These are phyloP conservation scores for Gonium pectorale DNA, from an alignment of 139 green algal genomes.

Conservation along the genomic window DNA sequence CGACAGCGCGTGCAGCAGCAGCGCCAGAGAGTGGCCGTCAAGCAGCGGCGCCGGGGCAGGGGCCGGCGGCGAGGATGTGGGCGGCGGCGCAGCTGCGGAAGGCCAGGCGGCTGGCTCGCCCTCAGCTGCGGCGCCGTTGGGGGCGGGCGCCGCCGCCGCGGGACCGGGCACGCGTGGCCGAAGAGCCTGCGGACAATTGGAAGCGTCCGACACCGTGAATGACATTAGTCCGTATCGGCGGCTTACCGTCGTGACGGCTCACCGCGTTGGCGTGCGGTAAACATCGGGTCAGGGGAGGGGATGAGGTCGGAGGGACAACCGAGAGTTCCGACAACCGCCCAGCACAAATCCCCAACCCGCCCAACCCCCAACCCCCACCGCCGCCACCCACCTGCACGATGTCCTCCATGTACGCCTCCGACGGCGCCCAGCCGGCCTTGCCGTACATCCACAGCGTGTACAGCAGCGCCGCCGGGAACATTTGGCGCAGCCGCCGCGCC, in stretches of 20 bases:
- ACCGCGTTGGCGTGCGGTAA: too few relatives aligned
- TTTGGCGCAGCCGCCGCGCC: not conserved
- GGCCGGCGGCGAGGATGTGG: not conserved
- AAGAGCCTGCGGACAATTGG: too few relatives aligned
- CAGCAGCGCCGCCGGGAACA: not conserved
- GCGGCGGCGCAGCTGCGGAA: not conserved
- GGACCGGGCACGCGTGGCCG: too few relatives aligned
- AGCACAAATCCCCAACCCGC: not conserved
- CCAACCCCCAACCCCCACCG: not conserved
- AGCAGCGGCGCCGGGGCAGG: not conserved
- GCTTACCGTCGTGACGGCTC: too few relatives aligned
- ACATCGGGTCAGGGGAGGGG: too few relatives aligned
- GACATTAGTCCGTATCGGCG: too few relatives aligned
- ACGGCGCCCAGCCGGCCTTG: slow-evolving; percentile 23
- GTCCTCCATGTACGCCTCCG: not conserved
- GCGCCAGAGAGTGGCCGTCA: slow-evolving; percentile 1
- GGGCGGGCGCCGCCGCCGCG: too few relatives aligned
- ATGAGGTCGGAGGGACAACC: too few relatives aligned
- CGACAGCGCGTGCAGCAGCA: slow-evolving; percentile 18
- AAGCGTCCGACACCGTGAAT: too few relatives aligned
- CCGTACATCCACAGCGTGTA: slow-evolving; percentile 22
- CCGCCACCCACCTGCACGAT: not conserved
- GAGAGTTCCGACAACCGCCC: too few relatives aligned
- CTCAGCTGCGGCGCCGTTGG: not conserved
- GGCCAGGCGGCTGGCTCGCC: not conserved